These are phyloP conservation scores for Santalum album DNA, from an alignment of 164 flowering plant genomes.

Conservation along the genomic window DNA sequence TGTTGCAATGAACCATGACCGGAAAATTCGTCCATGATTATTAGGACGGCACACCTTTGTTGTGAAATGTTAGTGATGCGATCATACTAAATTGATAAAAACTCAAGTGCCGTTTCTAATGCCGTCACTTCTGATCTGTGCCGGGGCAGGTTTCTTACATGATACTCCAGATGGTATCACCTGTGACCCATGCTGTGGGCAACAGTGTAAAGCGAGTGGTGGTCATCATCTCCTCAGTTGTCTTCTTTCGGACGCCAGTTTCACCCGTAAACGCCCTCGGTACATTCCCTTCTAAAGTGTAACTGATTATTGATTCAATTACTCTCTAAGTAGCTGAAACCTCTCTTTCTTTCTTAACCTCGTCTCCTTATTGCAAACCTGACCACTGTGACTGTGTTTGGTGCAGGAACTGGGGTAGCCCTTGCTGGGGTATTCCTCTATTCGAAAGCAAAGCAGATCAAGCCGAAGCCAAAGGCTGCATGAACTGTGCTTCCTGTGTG, in stretches of 20 bases:
- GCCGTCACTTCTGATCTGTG: background rate
- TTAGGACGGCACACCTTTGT: no score
- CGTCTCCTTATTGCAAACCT: background rate
- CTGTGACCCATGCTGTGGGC: slow-evolving; percentile 52
- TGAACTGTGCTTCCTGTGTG: background rate
- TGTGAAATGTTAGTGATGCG: no score
- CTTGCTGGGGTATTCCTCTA: slow-evolving; percentile 52
- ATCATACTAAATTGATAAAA: no score
- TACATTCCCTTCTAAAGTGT: slow-evolving; percentile 11
- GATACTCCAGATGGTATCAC: slow-evolving; percentile 46
- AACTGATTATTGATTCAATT: no score
- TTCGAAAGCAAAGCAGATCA: slow-evolving; percentile 33
- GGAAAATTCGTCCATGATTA: no score
- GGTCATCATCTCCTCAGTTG: slow-evolving; percentile 42
- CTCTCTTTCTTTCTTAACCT: no score
- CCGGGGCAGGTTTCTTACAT: slow-evolving; percentile 40
- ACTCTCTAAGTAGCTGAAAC: no score
- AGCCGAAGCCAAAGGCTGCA: slow-evolving; percentile 23
- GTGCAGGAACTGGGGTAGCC: slow-evolving; percentile 44
- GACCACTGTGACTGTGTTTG: background rate
- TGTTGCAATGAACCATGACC: no score
- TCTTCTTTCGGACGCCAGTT: slow-evolving; percentile 45
- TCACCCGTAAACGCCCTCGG: slow-evolving; percentile 42
- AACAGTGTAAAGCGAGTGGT: slow-evolving; percentile 52
- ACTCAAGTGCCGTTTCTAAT: background rate